Base-by-base conservation (phyloP, 1,284 basidiomycete species). In the Salmacisia buchloeana region DNA sequence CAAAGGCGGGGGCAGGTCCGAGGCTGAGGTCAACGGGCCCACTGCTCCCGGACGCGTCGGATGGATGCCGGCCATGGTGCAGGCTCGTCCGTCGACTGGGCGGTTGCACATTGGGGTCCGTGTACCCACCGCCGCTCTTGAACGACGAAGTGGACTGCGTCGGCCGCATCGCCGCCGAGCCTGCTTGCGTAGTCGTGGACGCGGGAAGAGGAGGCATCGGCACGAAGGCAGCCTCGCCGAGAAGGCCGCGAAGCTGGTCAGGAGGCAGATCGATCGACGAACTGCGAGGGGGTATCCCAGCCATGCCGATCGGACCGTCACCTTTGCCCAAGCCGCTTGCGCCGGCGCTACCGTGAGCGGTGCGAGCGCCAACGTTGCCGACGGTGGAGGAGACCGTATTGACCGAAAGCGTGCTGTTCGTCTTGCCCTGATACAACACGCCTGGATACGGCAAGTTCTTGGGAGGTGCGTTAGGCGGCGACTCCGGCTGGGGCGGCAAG, bases 381-480 rank as follows among this genome's bases (percentile, higher is more conserved):
- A n/a, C n/a, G n/a, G n/a, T n/a, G n/a, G n/a, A n/a, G n/a, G n/a
- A n/a, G n/a, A n/a, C n/a, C n/a, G n/a, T n/a, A n/a, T n/a, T n/a
- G n/a, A n/a, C n/a, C n/a, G n/a, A 18, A 7, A 54, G 7, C 15
- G 34, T 33, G 27, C 49, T 54, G 29, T 54, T 33, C 25, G 31
- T 54, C 27, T 31, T 27, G 12, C 49, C 49, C 2, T 18, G 25
- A 54, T 54, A 52, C 25, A 52, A 13, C 10, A 54, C 49, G 9
- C 49, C 49, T 12, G 49, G 49, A n/a, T 54, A 54, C 6, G 49
- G 49, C 49, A 54, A 54, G 49, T 54, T 54, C 3, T n/a, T 9
- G 9, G 49, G 49, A 7, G 29, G 27, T 13, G 49, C 49, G 21
- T 54, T 54, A 2, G 49, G 49, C 3, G 49, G 49, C 18, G 49